phyloP scores from a whole-genome alignment of 2,329 filamentous ascomycete genomes.

The Myriosclerotinia scirpicola region DNA sequence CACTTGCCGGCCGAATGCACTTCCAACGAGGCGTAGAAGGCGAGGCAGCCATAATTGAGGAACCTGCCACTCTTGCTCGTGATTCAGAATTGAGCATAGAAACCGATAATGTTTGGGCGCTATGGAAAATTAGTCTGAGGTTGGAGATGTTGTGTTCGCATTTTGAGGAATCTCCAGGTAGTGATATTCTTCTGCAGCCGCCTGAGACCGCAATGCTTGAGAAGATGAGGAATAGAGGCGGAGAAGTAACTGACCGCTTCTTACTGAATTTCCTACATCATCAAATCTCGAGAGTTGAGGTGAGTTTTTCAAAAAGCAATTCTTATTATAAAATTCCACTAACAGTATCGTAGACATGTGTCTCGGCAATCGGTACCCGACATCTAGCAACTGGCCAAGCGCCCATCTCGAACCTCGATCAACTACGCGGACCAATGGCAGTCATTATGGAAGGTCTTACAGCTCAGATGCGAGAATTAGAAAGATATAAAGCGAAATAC shows the following conservation, averaged over 20 bases:
- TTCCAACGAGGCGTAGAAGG: slow-evolving; percentile 50
- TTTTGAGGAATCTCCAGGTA: slow-evolving; percentile 65
- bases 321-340: slow-evolving; percentile 27
- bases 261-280: slow-evolving; percentile 89
- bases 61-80: slow-evolving; percentile 61
- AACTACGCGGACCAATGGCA: slow-evolving; percentile 75
- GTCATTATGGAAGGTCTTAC: slow-evolving; percentile 65
- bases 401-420: slow-evolving; percentile 60
- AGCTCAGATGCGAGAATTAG: slow-evolving; percentile 62
- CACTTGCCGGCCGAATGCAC: slow-evolving; percentile 76
- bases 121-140: slow-evolving; percentile 86
- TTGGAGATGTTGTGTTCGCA: slow-evolving; percentile 91
- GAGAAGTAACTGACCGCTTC: slow-evolving; percentile 85
- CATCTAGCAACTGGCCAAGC: slow-evolving; percentile 73
- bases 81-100: slow-evolving; percentile 72
- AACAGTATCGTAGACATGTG: slow-evolving; percentile 63
- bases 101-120: slow-evolving; percentile 72
- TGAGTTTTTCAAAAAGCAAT: slow-evolving; percentile 46
- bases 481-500: slow-evolving; percentile 52
- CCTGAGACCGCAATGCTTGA: slow-evolving; percentile 85
- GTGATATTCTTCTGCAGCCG: slow-evolving; percentile 62
- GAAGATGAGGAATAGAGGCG: slow-evolving; percentile 67
- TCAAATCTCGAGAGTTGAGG: slow-evolving; percentile 94
- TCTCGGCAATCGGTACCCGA: slow-evolving; percentile 75
- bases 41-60: slow-evolving; percentile 46